Base-by-base conservation (phyloP, 768 basidiomycete genomes). In the Lyophyllum shimeji region DNA sequence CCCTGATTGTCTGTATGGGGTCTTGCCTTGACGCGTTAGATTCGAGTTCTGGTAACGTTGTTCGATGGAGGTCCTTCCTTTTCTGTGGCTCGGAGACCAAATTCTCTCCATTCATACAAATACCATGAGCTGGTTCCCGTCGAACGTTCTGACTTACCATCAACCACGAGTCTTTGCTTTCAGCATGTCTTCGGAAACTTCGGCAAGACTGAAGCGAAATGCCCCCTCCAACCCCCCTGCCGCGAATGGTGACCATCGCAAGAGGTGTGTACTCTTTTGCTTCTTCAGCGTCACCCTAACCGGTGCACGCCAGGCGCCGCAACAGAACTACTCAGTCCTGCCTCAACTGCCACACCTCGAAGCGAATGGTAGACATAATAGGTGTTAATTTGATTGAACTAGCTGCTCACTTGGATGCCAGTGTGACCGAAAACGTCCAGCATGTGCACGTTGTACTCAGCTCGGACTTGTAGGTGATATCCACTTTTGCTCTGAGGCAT, bases 241-340 rank as follows among this genome's bases (percentile, higher is more conserved):
- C 21, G 66, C 77, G 18, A 80, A 79, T 34, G 77, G 75, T 50
- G 83, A 84, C 64, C 82, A 85, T 57, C 77, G 83, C 25, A 83
- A 82, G 61, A 76, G 80, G 69, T 76, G 31, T 39, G 50, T 15
- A 17, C 37, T 20, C 9, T 53, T 25, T 20, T 31, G 1, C 44
- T 37, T 31, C 24, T 43, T 8, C 7, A 23, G 7, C 24, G n/a
- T 43, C 40, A 23, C 2, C 7, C 45, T 45, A 34, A 44, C 58
- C 44, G 49, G 31, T 50, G 33, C 31, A 23, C 31, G 29, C 8
- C 56, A 80, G 79, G 46, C 81, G 85, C 59, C 84, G 87, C 44
- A 89, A 89, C 65, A 81, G 87, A 50, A 87, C 85, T 6, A 89
- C 86, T 2, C 86, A 87, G 59, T 87, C 86, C 57, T 89, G 87